Evolutionary conservation across 2,329 filamentous ascomycete genomes (phyloP).

Genomic region (Madurella mycetomatis): DNA sequence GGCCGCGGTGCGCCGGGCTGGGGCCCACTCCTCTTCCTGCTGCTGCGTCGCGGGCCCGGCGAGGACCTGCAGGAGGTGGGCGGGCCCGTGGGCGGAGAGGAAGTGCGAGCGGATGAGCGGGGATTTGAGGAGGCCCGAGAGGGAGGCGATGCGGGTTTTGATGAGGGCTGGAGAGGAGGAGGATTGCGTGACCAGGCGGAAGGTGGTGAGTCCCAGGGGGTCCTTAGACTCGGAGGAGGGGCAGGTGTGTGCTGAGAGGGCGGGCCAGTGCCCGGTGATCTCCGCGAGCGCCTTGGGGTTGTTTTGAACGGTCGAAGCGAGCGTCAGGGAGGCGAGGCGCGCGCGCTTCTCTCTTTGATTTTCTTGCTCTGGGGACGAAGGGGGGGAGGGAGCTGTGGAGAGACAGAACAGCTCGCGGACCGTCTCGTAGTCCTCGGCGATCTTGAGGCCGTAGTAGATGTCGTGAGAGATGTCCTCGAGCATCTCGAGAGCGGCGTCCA

Average conservation of each 20-base stretch:
- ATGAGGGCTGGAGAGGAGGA: slow-evolving; percentile 27
- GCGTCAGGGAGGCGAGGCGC: slow-evolving; percentile 52
- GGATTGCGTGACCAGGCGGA: slow-evolving; percentile 36
- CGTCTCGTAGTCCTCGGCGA: slow-evolving; percentile 52
- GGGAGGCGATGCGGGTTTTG: slow-evolving; percentile 43
- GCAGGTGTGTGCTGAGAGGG: slow-evolving; percentile 39
- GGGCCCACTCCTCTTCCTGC: slow-evolving; percentile 40
- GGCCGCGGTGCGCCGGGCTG: slow-evolving; percentile 50
- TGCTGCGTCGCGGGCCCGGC: slow-evolving; percentile 18
- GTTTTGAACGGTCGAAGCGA: slow-evolving; percentile 59
- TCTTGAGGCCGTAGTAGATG: slow-evolving; percentile 64
- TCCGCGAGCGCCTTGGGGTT: slow-evolving; percentile 57
- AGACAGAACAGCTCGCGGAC: slow-evolving; percentile 55
- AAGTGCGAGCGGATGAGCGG: slow-evolving; percentile 51
- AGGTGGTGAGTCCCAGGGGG: slow-evolving; percentile 38
- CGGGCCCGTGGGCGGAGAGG: slow-evolving; percentile 50
- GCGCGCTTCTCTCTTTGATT: slow-evolving; percentile 29
- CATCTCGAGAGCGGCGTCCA: slow-evolving; percentile 50
- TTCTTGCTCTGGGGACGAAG: slow-evolving; percentile 11
- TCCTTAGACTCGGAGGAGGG: slow-evolving; percentile 6
- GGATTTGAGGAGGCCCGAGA: slow-evolving; percentile 55
- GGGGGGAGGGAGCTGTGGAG: slow-evolving; percentile 35
- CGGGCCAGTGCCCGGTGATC: slow-evolving; percentile 45
- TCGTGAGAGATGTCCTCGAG: slow-evolving; percentile 64
- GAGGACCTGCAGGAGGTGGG: slow-evolving; percentile 49